Percentiles rank a stretch among this genome's conserved stretches.
Evolutionary conservation across 2,329 filamentous ascomycete species (phyloP).

Genomic region (Nothopassalora personata): DNA sequence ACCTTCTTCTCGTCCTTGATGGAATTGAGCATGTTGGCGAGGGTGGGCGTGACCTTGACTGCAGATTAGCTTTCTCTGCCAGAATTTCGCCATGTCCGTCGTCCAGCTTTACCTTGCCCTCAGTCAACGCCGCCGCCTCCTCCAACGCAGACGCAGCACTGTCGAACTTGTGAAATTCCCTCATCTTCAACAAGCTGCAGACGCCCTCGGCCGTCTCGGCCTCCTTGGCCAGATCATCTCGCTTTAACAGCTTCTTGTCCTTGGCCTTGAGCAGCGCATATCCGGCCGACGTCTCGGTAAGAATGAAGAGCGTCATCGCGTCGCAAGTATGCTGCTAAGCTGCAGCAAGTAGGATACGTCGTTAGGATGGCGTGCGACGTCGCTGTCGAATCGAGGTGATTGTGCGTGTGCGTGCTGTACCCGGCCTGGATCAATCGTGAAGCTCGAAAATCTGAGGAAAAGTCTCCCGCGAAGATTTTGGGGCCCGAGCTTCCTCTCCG

Average conservation of each 20-base stretch:
- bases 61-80: not conserved
- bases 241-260: constrained; percentile 96
- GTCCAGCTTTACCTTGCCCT: constrained; percentile 61
- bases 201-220: constrained; percentile 76
- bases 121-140: constrained; percentile 80
- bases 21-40: constrained; percentile 74
- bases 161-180: constrained; percentile 96
- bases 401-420: not conserved
- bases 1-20: constrained; percentile 98
- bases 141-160: constrained; percentile 85
- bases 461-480: not conserved
- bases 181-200: constrained; percentile 87
- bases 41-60: constrained; percentile 70
- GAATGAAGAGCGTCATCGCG: constrained; percentile 62
- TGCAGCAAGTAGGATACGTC: constrained; percentile 12
- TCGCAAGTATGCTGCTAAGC: constrained; percentile 10
- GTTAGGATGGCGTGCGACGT: constrained; percentile 1
- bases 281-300: constrained; percentile 90
- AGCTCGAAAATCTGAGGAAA: not conserved
- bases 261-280: constrained; percentile 98
- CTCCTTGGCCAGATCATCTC: constrained; percentile 70
- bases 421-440: not conserved
- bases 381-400: not conserved
- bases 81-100: not conserved
- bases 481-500: not conserved